Evolutionary conservation across 2,329 filamentous ascomycete genomes (phyloP).

Genomic region (Annulohypoxylon truncatum): DNA sequence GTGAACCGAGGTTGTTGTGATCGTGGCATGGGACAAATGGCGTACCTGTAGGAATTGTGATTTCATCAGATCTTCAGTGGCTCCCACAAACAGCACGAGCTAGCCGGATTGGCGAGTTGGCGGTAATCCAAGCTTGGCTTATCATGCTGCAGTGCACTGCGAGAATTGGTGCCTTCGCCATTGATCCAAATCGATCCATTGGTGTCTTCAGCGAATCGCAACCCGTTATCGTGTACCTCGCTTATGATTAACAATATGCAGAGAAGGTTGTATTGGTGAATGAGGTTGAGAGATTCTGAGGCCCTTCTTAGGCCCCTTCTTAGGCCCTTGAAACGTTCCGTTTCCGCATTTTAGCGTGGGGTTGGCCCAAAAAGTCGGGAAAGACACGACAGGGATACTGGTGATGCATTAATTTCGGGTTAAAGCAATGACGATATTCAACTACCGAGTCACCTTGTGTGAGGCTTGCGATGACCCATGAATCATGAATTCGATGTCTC

Average conservation of each 20-base stretch:
- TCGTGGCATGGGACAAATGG: conserved; percentile 1
- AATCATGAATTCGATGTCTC: not conserved
- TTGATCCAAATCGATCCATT: not conserved
- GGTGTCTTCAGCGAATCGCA: conserved; percentile 2
- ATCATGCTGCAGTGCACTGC: conserved; percentile 30
- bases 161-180: not conserved
- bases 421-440: conserved; percentile 2
- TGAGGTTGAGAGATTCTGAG: not conserved
- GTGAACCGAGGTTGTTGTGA: not conserved
- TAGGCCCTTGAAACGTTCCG: conserved; percentile 14
- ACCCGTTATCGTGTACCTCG: not conserved
- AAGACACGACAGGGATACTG: conserved; percentile 36
- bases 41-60: conserved; percentile 9
- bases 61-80: conserved; percentile 23
- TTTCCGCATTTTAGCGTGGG: conserved; percentile 25
- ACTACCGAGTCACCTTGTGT: not conserved
- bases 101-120: conserved; percentile 1
- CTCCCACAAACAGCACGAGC: conserved; percentile 15
- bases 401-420: not conserved
- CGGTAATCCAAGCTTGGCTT: conserved; percentile 8
- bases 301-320: not conserved
- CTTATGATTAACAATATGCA: conserved; percentile 13
- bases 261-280: not conserved
- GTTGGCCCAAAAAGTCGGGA: conserved; percentile 36
- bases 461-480: not conserved